A percentile compares a stretch with the other conserved stretches of the same genome.
phyloP scores from a whole-genome alignment of 2,329 filamentous ascomycete genomes.

The Chaetomiaceae sp. region DNA sequence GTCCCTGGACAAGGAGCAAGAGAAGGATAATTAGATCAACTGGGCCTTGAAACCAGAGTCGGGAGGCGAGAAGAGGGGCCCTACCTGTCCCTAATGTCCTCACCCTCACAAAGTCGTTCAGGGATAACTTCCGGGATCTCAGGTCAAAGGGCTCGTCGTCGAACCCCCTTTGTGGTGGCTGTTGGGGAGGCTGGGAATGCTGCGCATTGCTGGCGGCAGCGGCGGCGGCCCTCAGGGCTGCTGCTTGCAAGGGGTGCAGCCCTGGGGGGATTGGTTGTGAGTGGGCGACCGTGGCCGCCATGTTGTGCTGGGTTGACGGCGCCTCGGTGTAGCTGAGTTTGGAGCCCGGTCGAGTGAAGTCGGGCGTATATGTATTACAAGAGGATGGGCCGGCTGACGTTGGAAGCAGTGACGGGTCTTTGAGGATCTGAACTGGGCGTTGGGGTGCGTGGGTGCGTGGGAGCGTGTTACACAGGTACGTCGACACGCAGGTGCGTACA shows the following conservation, averaged over 20 bases:
- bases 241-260: constrained; percentile 25
- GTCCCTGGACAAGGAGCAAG: constrained; percentile 49
- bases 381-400: no score
- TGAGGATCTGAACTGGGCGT: not conserved
- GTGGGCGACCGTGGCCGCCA: constrained; percentile 28
- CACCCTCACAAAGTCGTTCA: constrained; percentile 65
- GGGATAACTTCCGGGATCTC: constrained; percentile 31
- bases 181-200: constrained; percentile 19
- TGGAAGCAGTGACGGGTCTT: not conserved
- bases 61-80: constrained; percentile 17
- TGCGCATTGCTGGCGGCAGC: constrained; percentile 12
- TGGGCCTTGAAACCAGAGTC: no score
- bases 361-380: no score
- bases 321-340: not conserved
- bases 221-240: constrained; percentile 7
- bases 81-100: constrained; percentile 74
- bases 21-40: no score
- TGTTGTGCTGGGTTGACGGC: not conserved
- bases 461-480: no score
- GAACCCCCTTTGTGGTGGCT: constrained; percentile 12
- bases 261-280: constrained; percentile 22
- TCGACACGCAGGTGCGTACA: no score
- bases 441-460: no score
- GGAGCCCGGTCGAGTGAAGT: no score
- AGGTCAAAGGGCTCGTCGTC: constrained; percentile 21